Percentiles rank a stretch among this genome's conserved stretches.
These are phyloP conservation scores for Yamadazyma laniorum DNA, from an alignment of 805 yeast genomes.

Conservation along the genomic window DNA sequence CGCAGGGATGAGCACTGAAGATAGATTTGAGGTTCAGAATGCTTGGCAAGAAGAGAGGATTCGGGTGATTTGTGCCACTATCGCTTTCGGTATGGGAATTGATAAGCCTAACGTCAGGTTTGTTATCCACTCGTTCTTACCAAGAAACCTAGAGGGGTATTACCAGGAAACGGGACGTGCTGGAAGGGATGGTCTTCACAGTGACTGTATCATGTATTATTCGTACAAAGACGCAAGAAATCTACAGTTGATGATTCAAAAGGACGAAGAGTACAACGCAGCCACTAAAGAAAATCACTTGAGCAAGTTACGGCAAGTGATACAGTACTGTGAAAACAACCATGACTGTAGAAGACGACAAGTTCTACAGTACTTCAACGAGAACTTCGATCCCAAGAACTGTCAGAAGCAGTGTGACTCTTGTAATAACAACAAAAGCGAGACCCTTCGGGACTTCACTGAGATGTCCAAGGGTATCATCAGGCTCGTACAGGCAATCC, in stretches of 20 bases:
- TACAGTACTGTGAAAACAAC: conserved; percentile 86
- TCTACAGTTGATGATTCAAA: conserved; percentile 71
- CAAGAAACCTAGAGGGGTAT: conserved; percentile 91
- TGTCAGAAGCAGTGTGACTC: conserved; percentile 85
- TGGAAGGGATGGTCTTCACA: conserved; percentile 86
- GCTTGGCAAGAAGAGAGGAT: conserved; percentile 75
- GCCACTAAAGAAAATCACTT: conserved; percentile 73
- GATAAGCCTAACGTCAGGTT: conserved; percentile 94
- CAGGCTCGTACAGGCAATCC: conserved; percentile 54
- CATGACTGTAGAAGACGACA: conserved; percentile 89
- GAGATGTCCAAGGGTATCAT: conserved; percentile 57
- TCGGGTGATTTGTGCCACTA: conserved; percentile 90
- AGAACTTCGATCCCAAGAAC: conserved; percentile 60
- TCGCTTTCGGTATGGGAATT: conserved; percentile 99
- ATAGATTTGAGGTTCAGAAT: conserved; percentile 66
- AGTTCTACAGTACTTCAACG: conserved; percentile 88
- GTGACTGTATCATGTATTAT: conserved; percentile 82
- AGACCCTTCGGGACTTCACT: conserved; percentile 67
- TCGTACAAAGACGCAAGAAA: conserved; percentile 76
- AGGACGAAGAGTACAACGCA: conserved; percentile 65
- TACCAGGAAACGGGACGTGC: conserved; percentile 99
- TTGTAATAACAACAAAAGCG: conserved; percentile 51
- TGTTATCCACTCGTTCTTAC: conserved; percentile 85
- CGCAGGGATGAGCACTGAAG: conserved; percentile 89
- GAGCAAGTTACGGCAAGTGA: conserved; percentile 74